Percentiles rank a stretch among this genome's conserved stretches.
Evolutionary conservation across 1,284 basidiomycete species (phyloP).

Genomic region (Dichomitus squalens): DNA sequence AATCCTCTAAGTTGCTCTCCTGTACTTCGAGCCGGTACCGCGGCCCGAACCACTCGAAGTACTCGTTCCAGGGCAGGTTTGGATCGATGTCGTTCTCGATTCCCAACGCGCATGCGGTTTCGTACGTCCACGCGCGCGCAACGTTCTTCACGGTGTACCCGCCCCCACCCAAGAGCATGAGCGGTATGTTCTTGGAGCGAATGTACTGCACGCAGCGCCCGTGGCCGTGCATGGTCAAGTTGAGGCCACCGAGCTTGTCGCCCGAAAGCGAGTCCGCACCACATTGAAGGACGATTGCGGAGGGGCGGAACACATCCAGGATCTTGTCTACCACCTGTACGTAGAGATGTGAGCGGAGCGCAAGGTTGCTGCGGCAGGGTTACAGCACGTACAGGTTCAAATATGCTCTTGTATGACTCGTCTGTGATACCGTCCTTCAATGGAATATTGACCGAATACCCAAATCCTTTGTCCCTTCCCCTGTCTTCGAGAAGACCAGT

Average conservation of each 20-base stretch:
- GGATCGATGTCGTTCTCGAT: constrained; percentile 78
- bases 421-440: constrained; percentile 94
- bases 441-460: constrained; percentile 94
- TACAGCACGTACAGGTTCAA: constrained; percentile 74
- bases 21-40: constrained; percentile 92
- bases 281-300: constrained; percentile 92
- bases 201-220: constrained; percentile 91
- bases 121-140: constrained; percentile 93
- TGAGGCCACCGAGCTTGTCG: constrained; percentile 97
- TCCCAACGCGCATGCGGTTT: constrained; percentile 93
- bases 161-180: constrained; percentile 93
- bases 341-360: background rate
- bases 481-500: constrained; percentile 88
- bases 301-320: constrained; percentile 89
- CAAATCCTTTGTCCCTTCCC: constrained; percentile 85
- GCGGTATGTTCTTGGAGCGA: constrained; percentile 82
- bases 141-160: constrained; percentile 98
- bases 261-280: constrained; percentile 95
- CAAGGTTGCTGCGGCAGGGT: background rate
- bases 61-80: constrained; percentile 93
- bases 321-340: constrained; percentile 81
- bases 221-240: constrained; percentile 94
- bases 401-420: constrained; percentile 79
- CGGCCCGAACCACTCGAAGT: constrained; percentile 98
- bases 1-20: constrained; percentile 92